phyloP scores from a whole-genome alignment of 2,329 filamentous ascomycete genomes.

The Rutstroemia sydowiana region DNA sequence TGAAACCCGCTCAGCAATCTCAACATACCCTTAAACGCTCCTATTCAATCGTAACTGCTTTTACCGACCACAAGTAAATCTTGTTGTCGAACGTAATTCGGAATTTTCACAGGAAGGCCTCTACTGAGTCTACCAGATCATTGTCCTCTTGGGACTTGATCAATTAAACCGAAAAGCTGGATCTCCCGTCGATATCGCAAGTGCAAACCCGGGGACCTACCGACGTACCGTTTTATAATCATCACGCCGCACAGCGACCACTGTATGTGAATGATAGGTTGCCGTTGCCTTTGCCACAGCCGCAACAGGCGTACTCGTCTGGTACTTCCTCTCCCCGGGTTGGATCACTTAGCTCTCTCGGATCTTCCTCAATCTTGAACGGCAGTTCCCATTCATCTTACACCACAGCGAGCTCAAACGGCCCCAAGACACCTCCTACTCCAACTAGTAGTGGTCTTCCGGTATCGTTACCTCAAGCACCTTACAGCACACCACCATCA shows the following conservation, averaged over 20 bases:
- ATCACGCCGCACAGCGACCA: conserved; percentile 55
- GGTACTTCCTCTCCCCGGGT: conserved; percentile 68
- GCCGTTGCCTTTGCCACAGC: conserved; percentile 62
- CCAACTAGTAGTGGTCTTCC: conserved; percentile 41
- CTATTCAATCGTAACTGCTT: neutral
- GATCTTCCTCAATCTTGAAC: conserved; percentile 45
- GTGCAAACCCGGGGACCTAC: conserved; percentile 71
- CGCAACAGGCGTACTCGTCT: conserved; percentile 56
- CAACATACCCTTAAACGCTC: neutral
- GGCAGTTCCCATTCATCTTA: conserved; percentile 49
- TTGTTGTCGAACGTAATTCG: conserved; percentile 6
- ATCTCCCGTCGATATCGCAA: conserved; percentile 81
- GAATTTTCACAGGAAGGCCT: conserved; percentile 14
- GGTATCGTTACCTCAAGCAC: conserved; percentile 33
- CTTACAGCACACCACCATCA: conserved; percentile 28
- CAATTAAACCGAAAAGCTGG: conserved; percentile 75
- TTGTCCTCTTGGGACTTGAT: conserved; percentile 28
- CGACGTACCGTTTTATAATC: conserved; percentile 64
- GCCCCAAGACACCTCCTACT: conserved; percentile 68
- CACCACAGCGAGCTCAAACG: conserved; percentile 44
- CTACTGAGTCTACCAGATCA: conserved; percentile 21
- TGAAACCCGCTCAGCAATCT: conserved; percentile 7
- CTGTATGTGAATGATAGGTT: conserved; percentile 67
- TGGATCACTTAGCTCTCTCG: conserved; percentile 59
- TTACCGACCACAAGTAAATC: conserved; percentile 7